These are phyloP conservation scores for Luffa aegyptiaca DNA, from an alignment of 306 rosid genomes.

Conservation along the genomic window DNA sequence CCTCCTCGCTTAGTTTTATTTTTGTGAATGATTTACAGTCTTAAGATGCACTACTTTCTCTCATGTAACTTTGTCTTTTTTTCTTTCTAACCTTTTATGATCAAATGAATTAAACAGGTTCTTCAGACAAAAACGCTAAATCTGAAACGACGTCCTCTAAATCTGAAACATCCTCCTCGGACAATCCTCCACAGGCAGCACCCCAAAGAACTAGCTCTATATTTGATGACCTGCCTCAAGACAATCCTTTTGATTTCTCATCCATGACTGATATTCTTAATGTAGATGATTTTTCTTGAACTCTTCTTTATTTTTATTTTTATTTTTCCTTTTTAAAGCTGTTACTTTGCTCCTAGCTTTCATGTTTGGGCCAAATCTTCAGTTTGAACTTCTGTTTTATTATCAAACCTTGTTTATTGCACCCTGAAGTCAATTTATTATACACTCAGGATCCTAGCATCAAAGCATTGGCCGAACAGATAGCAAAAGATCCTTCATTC, in stretches of 20 bases:
- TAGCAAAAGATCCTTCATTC: constrained; percentile 90
- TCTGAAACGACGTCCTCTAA: constrained; percentile 37
- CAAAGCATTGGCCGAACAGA: constrained; percentile 93
- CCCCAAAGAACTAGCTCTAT: constrained; percentile 30
- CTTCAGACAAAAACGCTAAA: constrained; percentile 36
- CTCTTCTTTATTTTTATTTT: neutral
- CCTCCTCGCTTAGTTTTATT: neutral
- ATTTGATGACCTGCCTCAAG: constrained; percentile 43
- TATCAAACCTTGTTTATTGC: neutral
- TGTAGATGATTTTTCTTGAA: constrained; percentile 31
- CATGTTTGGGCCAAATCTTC: neutral
- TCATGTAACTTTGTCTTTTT: constrained; percentile 7
- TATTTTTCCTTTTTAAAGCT: neutral
- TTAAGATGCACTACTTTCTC: neutral
- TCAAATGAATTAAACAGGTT: constrained; percentile 43
- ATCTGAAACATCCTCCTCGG: constrained; percentile 41
- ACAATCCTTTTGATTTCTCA: constrained; percentile 89
- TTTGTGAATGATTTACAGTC: neutral
- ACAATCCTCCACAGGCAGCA: constrained; percentile 30
- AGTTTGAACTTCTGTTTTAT: neutral
- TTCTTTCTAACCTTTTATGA: constrained; percentile 10
- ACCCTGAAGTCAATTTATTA: constrained; percentile 1
- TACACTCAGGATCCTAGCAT: constrained; percentile 86
- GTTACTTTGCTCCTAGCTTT: neutral
- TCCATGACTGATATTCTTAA: constrained; percentile 88